Evolutionary conservation across 192 early-diverging fungal genomes (phyloP).

Genomic region (Chytriomyces sp.): DNA sequence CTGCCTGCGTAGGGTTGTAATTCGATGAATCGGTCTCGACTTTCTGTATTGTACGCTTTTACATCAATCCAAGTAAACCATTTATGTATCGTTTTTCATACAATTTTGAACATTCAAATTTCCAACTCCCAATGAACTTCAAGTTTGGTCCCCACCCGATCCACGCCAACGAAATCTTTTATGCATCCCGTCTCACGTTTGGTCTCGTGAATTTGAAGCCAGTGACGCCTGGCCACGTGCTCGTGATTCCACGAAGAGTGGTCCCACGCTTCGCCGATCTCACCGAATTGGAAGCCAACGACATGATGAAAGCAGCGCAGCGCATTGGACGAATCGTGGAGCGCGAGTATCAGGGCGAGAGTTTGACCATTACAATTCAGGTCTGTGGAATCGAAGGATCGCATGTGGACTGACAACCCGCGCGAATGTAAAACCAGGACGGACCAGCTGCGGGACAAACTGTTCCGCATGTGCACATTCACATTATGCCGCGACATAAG

Average conservation of each 20-base stretch:
- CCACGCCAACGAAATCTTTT: slow-evolving; percentile 73
- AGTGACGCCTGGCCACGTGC: slow-evolving; percentile 76
- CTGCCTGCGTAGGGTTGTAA: no score
- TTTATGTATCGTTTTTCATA: no score
- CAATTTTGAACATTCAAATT: no score
- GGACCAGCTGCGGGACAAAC: slow-evolving; percentile 75
- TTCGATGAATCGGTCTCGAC: no score
- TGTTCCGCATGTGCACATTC: slow-evolving; percentile 89
- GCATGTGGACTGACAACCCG: not conserved
- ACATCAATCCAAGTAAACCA: no score
- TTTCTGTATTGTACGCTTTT: no score
- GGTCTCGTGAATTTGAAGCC: slow-evolving; percentile 95
- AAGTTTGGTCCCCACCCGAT: slow-evolving; percentile 84
- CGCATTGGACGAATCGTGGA: slow-evolving; percentile 75
- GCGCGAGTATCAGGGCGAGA: slow-evolving; percentile 65
- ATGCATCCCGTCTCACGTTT: slow-evolving; percentile 65
- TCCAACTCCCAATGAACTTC: no score
- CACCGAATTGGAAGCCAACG: slow-evolving; percentile 74
- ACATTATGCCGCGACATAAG: slow-evolving; percentile 80
- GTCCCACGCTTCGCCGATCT: slow-evolving; percentile 79
- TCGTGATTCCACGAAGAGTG: slow-evolving; percentile 71
- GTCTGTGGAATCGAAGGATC: slow-evolving; percentile 35
- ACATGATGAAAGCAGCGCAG: slow-evolving; percentile 82
- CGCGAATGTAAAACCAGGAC: slow-evolving; percentile 54
- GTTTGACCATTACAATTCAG: slow-evolving; percentile 81